Conservation (phyloP, 768 basidiomycete genomes). For the Russula sp. region DNA sequence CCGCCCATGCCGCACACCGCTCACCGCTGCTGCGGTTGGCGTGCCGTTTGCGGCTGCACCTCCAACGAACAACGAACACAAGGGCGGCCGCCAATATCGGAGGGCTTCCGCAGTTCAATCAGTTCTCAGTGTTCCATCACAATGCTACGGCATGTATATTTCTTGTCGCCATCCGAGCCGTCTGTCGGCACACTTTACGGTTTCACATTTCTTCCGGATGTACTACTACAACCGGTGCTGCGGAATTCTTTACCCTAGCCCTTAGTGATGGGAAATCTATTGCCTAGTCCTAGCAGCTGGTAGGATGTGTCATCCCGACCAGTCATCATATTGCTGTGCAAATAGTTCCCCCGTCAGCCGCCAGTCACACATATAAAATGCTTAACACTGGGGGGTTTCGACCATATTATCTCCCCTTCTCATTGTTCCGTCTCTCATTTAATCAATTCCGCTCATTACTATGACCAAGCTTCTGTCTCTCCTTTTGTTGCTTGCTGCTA, state of each 20-base stretch:
- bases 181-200: neutral
- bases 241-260: neutral
- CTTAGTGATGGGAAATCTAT: neutral
- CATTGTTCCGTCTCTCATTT: neutral
- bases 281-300: neutral
- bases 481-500: conserved; percentile 14
- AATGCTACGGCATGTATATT: neutral
- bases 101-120: neutral
- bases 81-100: neutral
- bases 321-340: neutral
- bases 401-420: neutral
- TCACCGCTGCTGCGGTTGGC: no score
- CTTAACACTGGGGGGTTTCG: neutral
- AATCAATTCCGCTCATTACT: conserved; percentile 5
- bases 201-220: neutral
- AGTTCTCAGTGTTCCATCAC: neutral
- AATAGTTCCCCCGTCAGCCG: conserved; percentile 13
- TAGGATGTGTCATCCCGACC: neutral
- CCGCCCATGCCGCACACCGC: no score
- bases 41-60: no score
- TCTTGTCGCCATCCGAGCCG: neutral
- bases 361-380: conserved; percentile 20
- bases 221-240: neutral
- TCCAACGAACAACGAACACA: neutral
- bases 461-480: conserved; percentile 17